Base-by-base conservation (phyloP, 371 early-diverging fungal species). In the Blakeslea trispora region DNA sequence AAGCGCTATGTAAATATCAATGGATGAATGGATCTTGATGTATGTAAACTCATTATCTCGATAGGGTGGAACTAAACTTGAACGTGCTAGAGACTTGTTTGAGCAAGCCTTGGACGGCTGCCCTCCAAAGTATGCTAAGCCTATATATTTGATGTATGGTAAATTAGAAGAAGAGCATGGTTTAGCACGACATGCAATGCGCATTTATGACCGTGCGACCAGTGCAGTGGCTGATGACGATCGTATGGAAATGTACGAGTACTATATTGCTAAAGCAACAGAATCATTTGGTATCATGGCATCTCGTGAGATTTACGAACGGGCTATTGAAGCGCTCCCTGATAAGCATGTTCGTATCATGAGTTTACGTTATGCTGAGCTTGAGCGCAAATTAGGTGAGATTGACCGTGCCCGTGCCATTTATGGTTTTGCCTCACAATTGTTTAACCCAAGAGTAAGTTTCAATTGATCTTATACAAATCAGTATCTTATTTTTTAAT, bases 401-500 rank as follows among this genome's bases (percentile, higher is more conserved):
- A 85, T 96, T 60, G 98, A 98, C 63, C 91, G 99, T 28, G 93
- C 97, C 6, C 72, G 99, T n/a, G 94, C 89, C 13, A 79, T 99
- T 55, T 94, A 88, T 69, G 90, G 85, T 1, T 95, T 95, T 65
- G 92, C 89, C 10, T 82, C 90, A 8, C 95, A 94, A 71, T 85
- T 97, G 66, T 87, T 87, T 50, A 94, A 96, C 71, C 97, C 97
- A 37, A 81, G 91, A 52, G 80, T 84, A 66, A 71, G 66, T 46
- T n/a, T 6, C 23, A 13, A n/a, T 31, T 37, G 22, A 40, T 37
- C 42, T 34, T 28, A 15, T 23, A 37, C 37, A 10, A n/a, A n/a
- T n/a, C n/a, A n/a, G n/a, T n/a, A n/a, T n/a, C n/a, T n/a, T n/a
- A n/a, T n/a, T n/a, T n/a, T n/a, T n/a, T n/a, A n/a, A n/a, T n/a